Percentiles rank a stretch among this genome's conserved stretches.
Evolutionary conservation across 805 yeast genomes (phyloP).

Genomic region (Ogataea allantospora): DNA sequence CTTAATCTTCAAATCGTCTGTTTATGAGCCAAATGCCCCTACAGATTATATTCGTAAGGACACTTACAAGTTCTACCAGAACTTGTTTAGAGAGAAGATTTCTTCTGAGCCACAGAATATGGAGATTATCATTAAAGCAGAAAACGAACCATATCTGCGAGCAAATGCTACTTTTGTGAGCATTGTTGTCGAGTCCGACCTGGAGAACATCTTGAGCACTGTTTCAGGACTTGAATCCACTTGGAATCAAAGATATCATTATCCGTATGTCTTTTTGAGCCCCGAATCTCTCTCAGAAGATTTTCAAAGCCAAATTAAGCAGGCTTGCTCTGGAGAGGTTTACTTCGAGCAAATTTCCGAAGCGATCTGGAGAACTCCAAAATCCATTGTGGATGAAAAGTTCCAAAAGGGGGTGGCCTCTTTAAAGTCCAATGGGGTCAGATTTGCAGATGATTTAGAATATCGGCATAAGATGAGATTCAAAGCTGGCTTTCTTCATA

Average conservation of each 20-base stretch:
- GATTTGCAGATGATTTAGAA: conserved; percentile 70
- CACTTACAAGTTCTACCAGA: conserved; percentile 38
- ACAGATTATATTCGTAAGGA: conserved; percentile 31
- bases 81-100: conserved; percentile 31
- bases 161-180: conserved; percentile 72
- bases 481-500: conserved; percentile 80
- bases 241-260: conserved; percentile 63
- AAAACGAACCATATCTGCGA: conserved; percentile 16
- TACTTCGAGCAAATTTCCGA: conserved; percentile 31
- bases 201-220: conserved; percentile 44
- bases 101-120: conserved; percentile 45
- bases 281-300: conserved; percentile 59
- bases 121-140: conserved; percentile 22
- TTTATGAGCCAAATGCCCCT: conserved; percentile 15
- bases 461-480: conserved; percentile 89
- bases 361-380: conserved; percentile 60
- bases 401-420: conserved; percentile 15
- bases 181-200: conserved; percentile 62
- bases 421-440: conserved; percentile 44
- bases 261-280: conserved; percentile 73
- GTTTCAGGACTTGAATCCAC: conserved; percentile 55
- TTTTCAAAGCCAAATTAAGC: conserved; percentile 46
- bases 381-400: conserved; percentile 43
- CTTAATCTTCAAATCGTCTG: conserved; percentile 10
- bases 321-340: conserved; percentile 32